These are phyloP conservation scores for Conticribra guillardii DNA, from an alignment of 108 stramenopile genomes.

Conservation along the genomic window DNA sequence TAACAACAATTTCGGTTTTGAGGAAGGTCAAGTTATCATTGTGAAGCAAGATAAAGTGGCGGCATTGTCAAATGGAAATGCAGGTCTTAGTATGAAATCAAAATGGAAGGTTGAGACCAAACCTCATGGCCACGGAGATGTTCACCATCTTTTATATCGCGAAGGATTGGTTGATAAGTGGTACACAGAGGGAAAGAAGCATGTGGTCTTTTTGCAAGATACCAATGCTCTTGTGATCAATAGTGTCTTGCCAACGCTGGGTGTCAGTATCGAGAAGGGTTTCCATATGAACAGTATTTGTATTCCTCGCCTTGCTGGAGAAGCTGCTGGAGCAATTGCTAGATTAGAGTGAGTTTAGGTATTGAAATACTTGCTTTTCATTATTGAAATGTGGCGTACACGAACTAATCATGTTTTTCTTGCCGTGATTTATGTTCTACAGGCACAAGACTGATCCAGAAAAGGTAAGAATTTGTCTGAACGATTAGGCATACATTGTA, in stretches of 20 bases:
- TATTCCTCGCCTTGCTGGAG: slow-evolving; percentile 95
- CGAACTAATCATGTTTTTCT: too few species aligned
- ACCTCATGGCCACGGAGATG: slow-evolving; percentile 99
- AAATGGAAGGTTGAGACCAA: slow-evolving; percentile 94
- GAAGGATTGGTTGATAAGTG: slow-evolving; percentile 89
- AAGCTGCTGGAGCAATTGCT: slow-evolving; percentile 98
- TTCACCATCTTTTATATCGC: slow-evolving; percentile 90
- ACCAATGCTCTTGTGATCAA: slow-evolving; percentile 98
- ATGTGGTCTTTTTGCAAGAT: slow-evolving; percentile 99
- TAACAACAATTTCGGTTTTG: slow-evolving; percentile 93
- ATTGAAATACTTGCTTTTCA: background rate
- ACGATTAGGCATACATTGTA: background rate
- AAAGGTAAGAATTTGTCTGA: slow-evolving; percentile 42
- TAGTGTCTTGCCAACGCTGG: slow-evolving; percentile 92
- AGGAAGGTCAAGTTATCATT: slow-evolving; percentile 73
- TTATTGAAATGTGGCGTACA: background rate
- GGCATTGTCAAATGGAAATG: slow-evolving; percentile 88
- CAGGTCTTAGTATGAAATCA: slow-evolving; percentile 87
- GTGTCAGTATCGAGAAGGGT: slow-evolving; percentile 85
- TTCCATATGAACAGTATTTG: slow-evolving; percentile 98
- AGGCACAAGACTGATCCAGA: slow-evolving; percentile 90
- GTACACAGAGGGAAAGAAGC: slow-evolving; percentile 80
- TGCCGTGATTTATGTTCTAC: too few species aligned
- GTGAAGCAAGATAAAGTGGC: slow-evolving; percentile 96
- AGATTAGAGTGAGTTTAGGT: slow-evolving; percentile 79